phyloP scores from a whole-genome alignment of 1,139 yeast genomes.

The Scheffersomyces insectosa region DNA sequence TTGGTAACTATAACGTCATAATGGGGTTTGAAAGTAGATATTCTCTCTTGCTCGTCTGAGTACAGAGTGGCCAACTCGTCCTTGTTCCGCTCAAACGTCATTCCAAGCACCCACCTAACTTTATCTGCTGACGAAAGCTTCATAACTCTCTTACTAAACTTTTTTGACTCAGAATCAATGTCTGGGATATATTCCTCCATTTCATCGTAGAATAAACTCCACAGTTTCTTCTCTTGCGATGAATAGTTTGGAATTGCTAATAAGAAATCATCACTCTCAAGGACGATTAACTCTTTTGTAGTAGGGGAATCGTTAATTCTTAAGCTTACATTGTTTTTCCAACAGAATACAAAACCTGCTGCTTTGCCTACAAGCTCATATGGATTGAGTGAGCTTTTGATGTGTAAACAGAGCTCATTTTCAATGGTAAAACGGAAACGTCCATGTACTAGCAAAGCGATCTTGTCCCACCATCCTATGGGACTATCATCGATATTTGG shows the following conservation, averaged over 20 bases:
- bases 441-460: constrained; percentile 42
- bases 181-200: constrained; percentile 14
- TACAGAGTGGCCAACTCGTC: constrained; percentile 16
- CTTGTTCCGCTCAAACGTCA: constrained; percentile 41
- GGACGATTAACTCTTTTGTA: constrained; percentile 61
- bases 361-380: constrained; percentile 66
- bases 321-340: constrained; percentile 67
- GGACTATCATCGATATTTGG: constrained; percentile 84
- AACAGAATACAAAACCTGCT: constrained; percentile 80
- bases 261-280: constrained; percentile 65
- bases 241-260: constrained; percentile 66
- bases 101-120: constrained; percentile 45
- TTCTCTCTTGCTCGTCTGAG: constrained; percentile 36
- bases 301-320: constrained; percentile 62
- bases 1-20: constrained; percentile 45
- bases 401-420: constrained; percentile 52
- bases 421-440: constrained; percentile 56
- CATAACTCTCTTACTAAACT: constrained; percentile 40
- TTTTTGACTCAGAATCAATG: constrained; percentile 29
- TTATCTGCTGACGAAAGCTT: constrained; percentile 39
- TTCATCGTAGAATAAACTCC: constrained; percentile 39
- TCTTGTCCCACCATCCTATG: constrained; percentile 70
- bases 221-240: constrained; percentile 28
- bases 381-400: constrained; percentile 74
- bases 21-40: constrained; percentile 38